phyloP scores from a whole-genome alignment of 148 eudicot species.

The Spergularia marina region DNA sequence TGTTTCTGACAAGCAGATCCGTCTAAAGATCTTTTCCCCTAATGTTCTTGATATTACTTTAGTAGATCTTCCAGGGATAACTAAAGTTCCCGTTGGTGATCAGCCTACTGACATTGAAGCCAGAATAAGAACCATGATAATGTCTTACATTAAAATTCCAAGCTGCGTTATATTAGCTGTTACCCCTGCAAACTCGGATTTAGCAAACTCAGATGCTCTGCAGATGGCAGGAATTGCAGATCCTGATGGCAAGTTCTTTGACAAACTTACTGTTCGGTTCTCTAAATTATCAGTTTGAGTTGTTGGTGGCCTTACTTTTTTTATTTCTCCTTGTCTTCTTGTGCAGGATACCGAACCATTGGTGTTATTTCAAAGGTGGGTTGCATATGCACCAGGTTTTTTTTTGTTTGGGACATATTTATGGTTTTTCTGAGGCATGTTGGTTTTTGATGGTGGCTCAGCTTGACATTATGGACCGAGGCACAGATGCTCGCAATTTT shows the following conservation, averaged over 20 bases:
- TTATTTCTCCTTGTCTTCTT: conserved; percentile 16
- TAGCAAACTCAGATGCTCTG: conserved; percentile 93
- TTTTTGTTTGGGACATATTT: conserved; percentile 12
- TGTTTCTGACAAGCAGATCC: conserved; percentile 77
- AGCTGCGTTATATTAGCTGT: conserved; percentile 86
- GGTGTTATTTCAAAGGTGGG: conserved; percentile 89
- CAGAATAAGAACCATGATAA: conserved; percentile 86
- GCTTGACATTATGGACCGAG: conserved; percentile 96
- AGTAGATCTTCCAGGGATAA: conserved; percentile 88
- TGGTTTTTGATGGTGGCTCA: conserved; percentile 32
- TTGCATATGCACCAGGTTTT: conserved; percentile 1
- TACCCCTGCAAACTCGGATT: conserved; percentile 85
- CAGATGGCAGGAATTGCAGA: conserved; percentile 93
- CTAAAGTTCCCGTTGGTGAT: conserved; percentile 96
- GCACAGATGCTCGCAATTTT: conserved; percentile 90
- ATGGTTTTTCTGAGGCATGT: not conserved
- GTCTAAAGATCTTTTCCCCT: conserved; percentile 80
- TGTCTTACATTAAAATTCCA: conserved; percentile 66
- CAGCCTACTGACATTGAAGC: conserved; percentile 93
- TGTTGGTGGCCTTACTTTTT: not conserved
- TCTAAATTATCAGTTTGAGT: not conserved
- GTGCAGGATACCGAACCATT: conserved; percentile 79
- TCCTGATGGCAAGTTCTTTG: conserved; percentile 69
- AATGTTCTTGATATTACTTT: conserved; percentile 90
- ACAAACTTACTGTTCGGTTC: not conserved